Evolutionary conservation across 352 stramenopile species (phyloP), one percentile per base, ranked within the genome.

Genomic region (Phytophthora pini): DNA sequence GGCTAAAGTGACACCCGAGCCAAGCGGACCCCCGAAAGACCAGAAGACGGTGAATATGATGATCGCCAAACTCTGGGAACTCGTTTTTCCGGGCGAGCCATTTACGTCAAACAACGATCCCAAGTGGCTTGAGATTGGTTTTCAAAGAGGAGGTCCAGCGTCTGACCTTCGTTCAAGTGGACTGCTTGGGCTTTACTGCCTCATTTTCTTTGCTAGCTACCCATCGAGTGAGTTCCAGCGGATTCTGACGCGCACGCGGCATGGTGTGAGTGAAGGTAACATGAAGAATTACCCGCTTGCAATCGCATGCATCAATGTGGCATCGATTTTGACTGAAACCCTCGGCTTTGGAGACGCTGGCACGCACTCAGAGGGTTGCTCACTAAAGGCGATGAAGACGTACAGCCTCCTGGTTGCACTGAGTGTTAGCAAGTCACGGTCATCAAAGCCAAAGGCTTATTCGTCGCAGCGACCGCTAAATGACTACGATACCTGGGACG

Each of bases 211-310:
- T 62, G 81, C 90, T 34, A 87, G 70, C 20, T 80, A 87, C 39
- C 80, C 86, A 27, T 84, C 79, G 11, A 68, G 66, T 34, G 75
- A 92, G 34, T 91, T 91, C 43, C 67, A 84, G 59, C 77, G 82
- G 15, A 94, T 93, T 45, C 72, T 93, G 24, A 76, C 82, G 20
- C 81, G 88, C 38, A 94, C 84, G 5, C 79, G 86, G 10, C 84
- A 92, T 72, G 87, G 86, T 57, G 86, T 94, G 55, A 94, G 88
- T 62, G 78, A 89, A 72, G 88, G 86, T 38, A 92, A 95, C 74
- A 89, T 95, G 82, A 93, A 93, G 58, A 94, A 93, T 72, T 95
- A 95, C 46, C 88, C 88, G 20, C 68, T 95, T n/a, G 86, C 86
- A 22, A 92, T 95, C 49, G 88, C 81, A 11, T 94, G 88, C 61